Conservation (phyloP, 2,329 filamentous ascomycete species). For the Epicoccum nigrum region DNA sequence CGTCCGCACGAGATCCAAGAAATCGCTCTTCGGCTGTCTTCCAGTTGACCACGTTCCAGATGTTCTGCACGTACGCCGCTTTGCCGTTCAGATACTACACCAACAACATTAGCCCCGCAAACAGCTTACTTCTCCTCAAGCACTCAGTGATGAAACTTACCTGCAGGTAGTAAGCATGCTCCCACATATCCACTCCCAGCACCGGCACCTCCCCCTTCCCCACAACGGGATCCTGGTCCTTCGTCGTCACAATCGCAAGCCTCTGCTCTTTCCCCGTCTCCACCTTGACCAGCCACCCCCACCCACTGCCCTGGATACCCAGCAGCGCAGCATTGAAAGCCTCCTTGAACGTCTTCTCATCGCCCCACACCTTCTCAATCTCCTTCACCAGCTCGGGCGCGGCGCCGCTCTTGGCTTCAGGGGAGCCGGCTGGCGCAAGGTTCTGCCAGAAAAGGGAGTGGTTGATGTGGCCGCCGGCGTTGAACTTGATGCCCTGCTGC, state of each 20-base stretch:
- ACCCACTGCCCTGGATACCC: conserved; percentile 80
- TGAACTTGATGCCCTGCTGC: conserved; percentile 79
- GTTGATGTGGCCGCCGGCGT: conserved; percentile 92
- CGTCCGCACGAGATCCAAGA: conserved; percentile 51
- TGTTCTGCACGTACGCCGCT: conserved; percentile 74
- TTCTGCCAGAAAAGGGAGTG: conserved; percentile 93
- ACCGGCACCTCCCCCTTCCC: conserved; percentile 68
- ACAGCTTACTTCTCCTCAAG: too few species aligned
- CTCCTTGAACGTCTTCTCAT: conserved; percentile 67
- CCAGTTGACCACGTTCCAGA: conserved; percentile 83
- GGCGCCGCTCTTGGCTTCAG: conserved; percentile 61
- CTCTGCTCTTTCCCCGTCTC: conserved; percentile 56
- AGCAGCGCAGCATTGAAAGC: conserved; percentile 70
- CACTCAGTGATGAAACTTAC: too few species aligned
- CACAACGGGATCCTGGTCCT: conserved; percentile 81
- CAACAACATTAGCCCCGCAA: too few species aligned
- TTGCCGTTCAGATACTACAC: conserved; percentile 77
- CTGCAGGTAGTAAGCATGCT: conserved; percentile 90
- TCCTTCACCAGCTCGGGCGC: conserved; percentile 66
- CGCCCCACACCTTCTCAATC: conserved; percentile 72
- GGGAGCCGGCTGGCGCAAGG: conserved; percentile 66
- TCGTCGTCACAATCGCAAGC: conserved; percentile 77
- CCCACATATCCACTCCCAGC: conserved; percentile 88
- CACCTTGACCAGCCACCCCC: conserved; percentile 83
- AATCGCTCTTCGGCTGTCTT: conserved; percentile 70